Conservation (phyloP, 495 filamentous ascomycete genomes). For the Penicillium silybi region DNA sequence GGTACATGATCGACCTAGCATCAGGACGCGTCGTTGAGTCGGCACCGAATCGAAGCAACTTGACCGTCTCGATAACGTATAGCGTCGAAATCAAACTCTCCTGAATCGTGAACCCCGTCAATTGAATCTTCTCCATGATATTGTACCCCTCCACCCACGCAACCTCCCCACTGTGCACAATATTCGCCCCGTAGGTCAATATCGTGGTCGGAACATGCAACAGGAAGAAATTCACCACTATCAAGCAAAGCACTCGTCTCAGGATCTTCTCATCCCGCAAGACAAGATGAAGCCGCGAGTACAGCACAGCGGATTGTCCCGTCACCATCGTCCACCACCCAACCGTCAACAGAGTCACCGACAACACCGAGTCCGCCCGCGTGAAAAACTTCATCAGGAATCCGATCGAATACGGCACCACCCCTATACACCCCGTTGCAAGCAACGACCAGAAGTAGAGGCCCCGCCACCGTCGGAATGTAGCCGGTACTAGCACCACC, state of each 20-base stretch:
- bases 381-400: conserved; percentile 52
- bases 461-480: conserved; percentile 49
- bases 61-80: conserved; percentile 53
- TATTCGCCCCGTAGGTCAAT: conserved; percentile 47
- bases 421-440: conserved; percentile 38
- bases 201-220: conserved; percentile 49
- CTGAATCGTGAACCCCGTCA: conserved; percentile 55
- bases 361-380: conserved; percentile 25
- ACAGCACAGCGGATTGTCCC: conserved; percentile 49
- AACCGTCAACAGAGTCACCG: conserved; percentile 44
- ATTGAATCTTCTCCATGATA: conserved; percentile 54
- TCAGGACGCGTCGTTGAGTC: conserved; percentile 23
- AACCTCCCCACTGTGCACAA: conserved; percentile 20
- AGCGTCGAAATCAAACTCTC: conserved; percentile 54
- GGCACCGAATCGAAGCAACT: conserved; percentile 46
- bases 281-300: conserved; percentile 49
- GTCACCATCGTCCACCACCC: conserved; percentile 55
- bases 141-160: conserved; percentile 45
- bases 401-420: conserved; percentile 49
- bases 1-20: conserved; percentile 46
- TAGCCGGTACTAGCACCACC: conserved; percentile 45
- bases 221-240: conserved; percentile 42
- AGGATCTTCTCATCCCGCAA: conserved; percentile 43
- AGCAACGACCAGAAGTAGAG: conserved; percentile 55
- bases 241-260: conserved; percentile 38